Conservation (phyloP, 2,329 filamentous ascomycete genomes). For the Fonsecaea nubica region DNA sequence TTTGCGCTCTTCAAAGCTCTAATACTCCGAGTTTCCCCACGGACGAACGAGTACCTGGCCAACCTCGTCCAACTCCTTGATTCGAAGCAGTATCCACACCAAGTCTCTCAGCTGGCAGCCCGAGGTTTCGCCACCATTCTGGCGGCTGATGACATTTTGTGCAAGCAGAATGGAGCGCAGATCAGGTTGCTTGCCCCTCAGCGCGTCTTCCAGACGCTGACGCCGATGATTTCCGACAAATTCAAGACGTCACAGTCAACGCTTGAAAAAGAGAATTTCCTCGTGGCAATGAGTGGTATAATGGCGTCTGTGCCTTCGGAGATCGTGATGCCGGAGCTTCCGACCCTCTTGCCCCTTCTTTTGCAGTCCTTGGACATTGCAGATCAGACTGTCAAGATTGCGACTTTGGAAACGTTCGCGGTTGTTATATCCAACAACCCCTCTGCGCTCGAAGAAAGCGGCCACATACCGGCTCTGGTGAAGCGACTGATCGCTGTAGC, state of each 20-base stretch:
- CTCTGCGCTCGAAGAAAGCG: constrained; percentile 57
- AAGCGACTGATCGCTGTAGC: constrained; percentile 61
- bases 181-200: constrained; percentile 69
- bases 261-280: constrained; percentile 63
- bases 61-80: constrained; percentile 56
- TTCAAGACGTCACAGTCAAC: constrained; percentile 55
- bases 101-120: constrained; percentile 59
- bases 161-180: constrained; percentile 65
- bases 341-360: constrained; percentile 64
- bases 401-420: constrained; percentile 65
- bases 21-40: constrained; percentile 59
- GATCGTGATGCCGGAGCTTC: constrained; percentile 65
- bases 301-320: constrained; percentile 65
- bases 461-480: constrained; percentile 65
- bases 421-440: constrained; percentile 66
- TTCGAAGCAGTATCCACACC: constrained; percentile 49
- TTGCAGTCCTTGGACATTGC: constrained; percentile 67
- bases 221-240: constrained; percentile 61
- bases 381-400: constrained; percentile 61
- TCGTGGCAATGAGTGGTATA: constrained; percentile 68
- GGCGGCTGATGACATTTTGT: constrained; percentile 66
- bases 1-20: constrained; percentile 69
- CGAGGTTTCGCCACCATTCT: constrained; percentile 66
- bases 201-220: constrained; percentile 65
- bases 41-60: constrained; percentile 58